A percentile compares a stretch with the other conserved stretches of the same genome.
Conservation (phyloP, 257 asterid genomes). For the Nicotiana attenuata region DNA sequence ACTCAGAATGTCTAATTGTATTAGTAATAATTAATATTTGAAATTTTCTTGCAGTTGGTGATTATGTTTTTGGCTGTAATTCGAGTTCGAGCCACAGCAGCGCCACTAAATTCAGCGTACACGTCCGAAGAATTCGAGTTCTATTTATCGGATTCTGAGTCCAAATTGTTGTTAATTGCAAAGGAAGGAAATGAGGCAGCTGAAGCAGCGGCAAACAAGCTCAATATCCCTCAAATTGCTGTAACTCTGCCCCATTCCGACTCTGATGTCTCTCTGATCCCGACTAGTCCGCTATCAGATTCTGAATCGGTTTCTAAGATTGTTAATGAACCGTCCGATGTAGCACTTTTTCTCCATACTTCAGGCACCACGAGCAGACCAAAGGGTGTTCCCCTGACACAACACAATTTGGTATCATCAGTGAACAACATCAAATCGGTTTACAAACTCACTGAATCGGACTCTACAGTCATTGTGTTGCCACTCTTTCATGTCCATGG, state of each 20-base stretch:
- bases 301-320: slow-evolving; percentile 38
- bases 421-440: slow-evolving; percentile 70
- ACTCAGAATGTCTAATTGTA: not conserved
- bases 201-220: slow-evolving; percentile 84
- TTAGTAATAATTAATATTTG: not conserved
- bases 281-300: slow-evolving; percentile 28
- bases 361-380: slow-evolving; percentile 99
- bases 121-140: slow-evolving; percentile 84
- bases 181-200: slow-evolving; percentile 85
- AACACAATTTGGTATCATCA: slow-evolving; percentile 65
- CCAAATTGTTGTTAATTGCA: slow-evolving; percentile 60
- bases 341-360: slow-evolving; percentile 87
- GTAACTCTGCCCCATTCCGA: slow-evolving; percentile 43
- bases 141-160: slow-evolving; percentile 80
- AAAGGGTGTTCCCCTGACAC: slow-evolving; percentile 91
- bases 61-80: slow-evolving; percentile 78
- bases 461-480: slow-evolving; percentile 82
- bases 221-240: slow-evolving; percentile 60
- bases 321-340: slow-evolving; percentile 67
- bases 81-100: slow-evolving; percentile 86
- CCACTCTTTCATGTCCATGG: slow-evolving; percentile 98
- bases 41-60: slow-evolving; percentile 51
- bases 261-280: slow-evolving; percentile 37
- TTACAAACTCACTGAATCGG: slow-evolving; percentile 63
- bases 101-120: slow-evolving; percentile 88